These are phyloP conservation scores for Populus deltoides DNA, from an alignment of 345 rosid genomes.

Conservation along the genomic window DNA sequence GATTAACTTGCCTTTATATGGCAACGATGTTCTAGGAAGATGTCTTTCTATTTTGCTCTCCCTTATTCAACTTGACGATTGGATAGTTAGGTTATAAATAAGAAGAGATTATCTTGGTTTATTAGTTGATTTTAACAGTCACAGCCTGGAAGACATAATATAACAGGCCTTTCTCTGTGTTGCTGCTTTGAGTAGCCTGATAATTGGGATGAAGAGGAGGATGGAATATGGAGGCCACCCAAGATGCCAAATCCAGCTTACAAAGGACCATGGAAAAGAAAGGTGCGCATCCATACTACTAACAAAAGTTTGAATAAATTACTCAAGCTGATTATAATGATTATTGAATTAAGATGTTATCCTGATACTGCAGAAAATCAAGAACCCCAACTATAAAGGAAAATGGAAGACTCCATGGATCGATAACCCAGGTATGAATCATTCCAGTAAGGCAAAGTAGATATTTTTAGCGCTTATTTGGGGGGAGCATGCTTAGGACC, in stretches of 20 bases:
- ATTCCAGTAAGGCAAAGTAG: background rate
- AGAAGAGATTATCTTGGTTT: background rate
- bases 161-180: background rate
- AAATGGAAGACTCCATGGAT: constrained; percentile 91
- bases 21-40: background rate
- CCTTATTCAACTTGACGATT: background rate
- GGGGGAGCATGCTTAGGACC: background rate
- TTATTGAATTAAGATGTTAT: background rate
- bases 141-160: background rate
- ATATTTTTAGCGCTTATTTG: background rate
- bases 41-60: background rate
- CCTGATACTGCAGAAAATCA: constrained; percentile 55
- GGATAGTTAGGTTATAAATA: background rate
- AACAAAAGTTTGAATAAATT: constrained; percentile 1
- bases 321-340: background rate
- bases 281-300: constrained; percentile 16
- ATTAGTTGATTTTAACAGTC: background rate
- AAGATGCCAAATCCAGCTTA: constrained; percentile 46
- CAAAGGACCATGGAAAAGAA: constrained; percentile 49
- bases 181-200: constrained; percentile 30
- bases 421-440: constrained; percentile 74
- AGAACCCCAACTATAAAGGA: constrained; percentile 90
- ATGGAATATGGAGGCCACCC: constrained; percentile 45
- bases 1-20: background rate
- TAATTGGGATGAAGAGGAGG: constrained; percentile 47